These are phyloP conservation scores for Cystobasidium sp. DNA, from an alignment of 1,284 basidiomycete species.

Conservation along the genomic window DNA sequence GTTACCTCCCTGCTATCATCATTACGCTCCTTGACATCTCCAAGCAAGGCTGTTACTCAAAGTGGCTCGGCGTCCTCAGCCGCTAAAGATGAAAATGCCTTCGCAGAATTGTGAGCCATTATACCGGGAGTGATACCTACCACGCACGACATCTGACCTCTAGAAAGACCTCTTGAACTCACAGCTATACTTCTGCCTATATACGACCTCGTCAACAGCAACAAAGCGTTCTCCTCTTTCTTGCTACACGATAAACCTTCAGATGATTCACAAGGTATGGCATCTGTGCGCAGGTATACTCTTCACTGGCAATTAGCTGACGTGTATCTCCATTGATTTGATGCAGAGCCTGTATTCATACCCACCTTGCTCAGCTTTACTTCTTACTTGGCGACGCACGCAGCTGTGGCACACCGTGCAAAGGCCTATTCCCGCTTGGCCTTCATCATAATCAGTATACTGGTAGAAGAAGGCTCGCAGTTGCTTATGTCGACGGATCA, in stretches of 20 bases:
- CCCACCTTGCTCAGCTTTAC: constrained; percentile 51
- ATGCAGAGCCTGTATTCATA: constrained; percentile 43
- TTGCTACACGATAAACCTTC: constrained; percentile 37
- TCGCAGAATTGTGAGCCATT: constrained; percentile 21
- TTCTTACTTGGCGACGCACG: constrained; percentile 54
- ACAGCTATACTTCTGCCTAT: constrained; percentile 51
- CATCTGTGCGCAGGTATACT: too few relatives aligned
- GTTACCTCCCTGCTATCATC: constrained; percentile 49
- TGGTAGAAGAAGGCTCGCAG: constrained; percentile 53
- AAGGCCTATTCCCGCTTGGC: constrained; percentile 49
- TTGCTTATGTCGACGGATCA: constrained; percentile 44
- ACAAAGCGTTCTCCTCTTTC: constrained; percentile 49
- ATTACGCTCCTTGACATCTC: constrained; percentile 35
- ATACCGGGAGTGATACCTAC: not conserved
- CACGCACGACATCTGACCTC: constrained; percentile 15
- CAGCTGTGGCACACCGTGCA: constrained; percentile 47
- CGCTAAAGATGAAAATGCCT: constrained; percentile 38
- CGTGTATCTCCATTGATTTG: not conserved
- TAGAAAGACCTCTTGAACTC: constrained; percentile 47
- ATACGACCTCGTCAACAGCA: constrained; percentile 52
- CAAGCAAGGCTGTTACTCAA: constrained; percentile 29
- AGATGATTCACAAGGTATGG: constrained; percentile 16
- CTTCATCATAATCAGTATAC: constrained; percentile 50
- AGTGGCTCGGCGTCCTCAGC: constrained; percentile 1
- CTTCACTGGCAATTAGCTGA: not conserved